Evolutionary conservation across 495 filamentous ascomycete species (phyloP), one percentile per base, ranked within the genome.

Genomic region (Geoglossum glabrum): DNA sequence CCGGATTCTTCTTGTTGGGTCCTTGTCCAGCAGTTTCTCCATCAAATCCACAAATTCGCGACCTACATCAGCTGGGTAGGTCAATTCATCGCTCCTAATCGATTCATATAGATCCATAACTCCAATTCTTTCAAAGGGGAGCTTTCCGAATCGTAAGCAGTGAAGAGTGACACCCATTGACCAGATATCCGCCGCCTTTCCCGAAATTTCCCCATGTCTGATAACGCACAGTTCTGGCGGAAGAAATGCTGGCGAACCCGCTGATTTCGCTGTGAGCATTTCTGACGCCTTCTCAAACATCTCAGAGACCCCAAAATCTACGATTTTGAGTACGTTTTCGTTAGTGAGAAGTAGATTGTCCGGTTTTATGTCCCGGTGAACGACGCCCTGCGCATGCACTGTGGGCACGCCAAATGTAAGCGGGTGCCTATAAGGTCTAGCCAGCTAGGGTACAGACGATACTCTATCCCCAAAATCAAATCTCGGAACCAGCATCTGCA

Each of bases 251-350:
- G 92, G 92, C 8, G 90, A 95, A 11, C 92, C 92, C 26, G 90
- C 92, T 8, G 89, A 89, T 67, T 96, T 98, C 23, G 85, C 84
- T 1, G 90, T 97, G 68, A 79, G 79, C 93, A 98, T 97, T 46
- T 87, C 77, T 2, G 79, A 82, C 23, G 83, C 67, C 69, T 94
- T 96, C 62, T 90, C 86, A 61, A 98, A 98, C 81, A 97, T 95
- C 67, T 98, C 90, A 3, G 90, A 96, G 11, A 98, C 92, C 15
- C 92, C 92, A 74, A 98, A 98, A 71, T 98, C 92, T 46, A 95
- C 90, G 59, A 98, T 84, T 69, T 97, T 98, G 1, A 98, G 77
- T 28, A 95, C 80, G 64, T 97, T 86, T 57, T 96, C 90, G 26
- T 80, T 78, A 0, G 89, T 95, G 34, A 97, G 73, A 1, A 98